Evolutionary conservation across 169 alveolate genomes (phyloP).

Genomic region (Toxoplasma gondii): DNA sequence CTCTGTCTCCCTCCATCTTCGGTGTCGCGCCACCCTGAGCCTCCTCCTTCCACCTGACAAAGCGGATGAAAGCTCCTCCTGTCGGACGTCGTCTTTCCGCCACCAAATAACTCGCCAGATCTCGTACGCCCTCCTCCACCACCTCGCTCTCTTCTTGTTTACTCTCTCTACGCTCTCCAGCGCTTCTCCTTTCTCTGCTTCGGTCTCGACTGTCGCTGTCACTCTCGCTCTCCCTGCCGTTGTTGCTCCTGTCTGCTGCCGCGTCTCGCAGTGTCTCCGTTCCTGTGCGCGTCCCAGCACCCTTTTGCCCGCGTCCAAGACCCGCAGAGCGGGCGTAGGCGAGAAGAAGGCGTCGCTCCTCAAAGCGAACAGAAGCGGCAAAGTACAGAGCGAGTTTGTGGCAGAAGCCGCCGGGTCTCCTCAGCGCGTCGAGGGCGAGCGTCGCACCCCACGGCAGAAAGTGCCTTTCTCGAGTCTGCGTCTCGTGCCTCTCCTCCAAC

Average conservation of each 20-base stretch:
- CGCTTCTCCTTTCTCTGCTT: too few species aligned
- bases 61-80: neutral
- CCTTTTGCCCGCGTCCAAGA: neutral
- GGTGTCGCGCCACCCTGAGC: neutral
- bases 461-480: neutral
- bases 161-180: neutral
- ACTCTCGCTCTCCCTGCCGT: too few species aligned
- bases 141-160: neutral
- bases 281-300: too few species aligned
- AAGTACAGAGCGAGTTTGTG: slow-evolving; percentile 20
- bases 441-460: slow-evolving; percentile 13
- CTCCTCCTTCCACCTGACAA: neutral
- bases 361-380: neutral
- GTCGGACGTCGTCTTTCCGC: neutral
- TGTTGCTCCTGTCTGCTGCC: too few species aligned
- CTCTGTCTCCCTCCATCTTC: too few species aligned
- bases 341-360: neutral
- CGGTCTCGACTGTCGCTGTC: too few species aligned
- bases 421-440: neutral
- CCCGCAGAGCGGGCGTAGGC: neutral
- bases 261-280: too few species aligned
- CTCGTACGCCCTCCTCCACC: neutral
- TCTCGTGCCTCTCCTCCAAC: neutral
- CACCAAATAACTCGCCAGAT: neutral
- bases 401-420: slow-evolving; percentile 19